Conservation (phyloP, 2,329 filamentous ascomycete species). For the Colletotrichum godetiae region DNA sequence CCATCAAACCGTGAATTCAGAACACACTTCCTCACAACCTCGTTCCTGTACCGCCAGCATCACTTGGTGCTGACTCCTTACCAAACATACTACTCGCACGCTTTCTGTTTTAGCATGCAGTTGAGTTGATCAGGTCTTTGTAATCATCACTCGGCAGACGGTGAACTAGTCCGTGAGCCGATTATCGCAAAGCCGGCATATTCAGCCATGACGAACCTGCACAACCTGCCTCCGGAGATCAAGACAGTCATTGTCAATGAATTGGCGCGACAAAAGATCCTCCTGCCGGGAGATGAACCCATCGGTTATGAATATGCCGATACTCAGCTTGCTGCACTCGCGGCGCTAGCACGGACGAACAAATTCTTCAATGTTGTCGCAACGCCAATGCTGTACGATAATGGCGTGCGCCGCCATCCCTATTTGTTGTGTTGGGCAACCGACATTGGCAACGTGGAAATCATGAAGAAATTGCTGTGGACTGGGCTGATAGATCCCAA, state of each 20-base stretch:
- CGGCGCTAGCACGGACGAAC: not conserved
- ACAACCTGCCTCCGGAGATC: constrained; percentile 5
- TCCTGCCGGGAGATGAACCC: not conserved
- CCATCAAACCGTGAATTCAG: no score
- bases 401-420: not conserved
- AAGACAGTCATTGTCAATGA: not conserved
- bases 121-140: no score
- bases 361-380: not conserved
- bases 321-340: not conserved
- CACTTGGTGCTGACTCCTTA: no score
- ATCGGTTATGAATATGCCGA: not conserved
- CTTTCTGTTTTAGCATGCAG: no score
- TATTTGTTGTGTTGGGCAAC: constrained; percentile 10
- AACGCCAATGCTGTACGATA: not conserved
- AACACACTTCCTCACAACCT: no score
- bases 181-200: not conserved
- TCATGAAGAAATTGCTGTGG: not conserved
- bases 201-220: not conserved
- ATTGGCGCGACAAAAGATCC: not conserved
- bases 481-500: not conserved
- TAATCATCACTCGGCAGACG: not conserved
- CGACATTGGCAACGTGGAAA: not conserved
- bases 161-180: not conserved
- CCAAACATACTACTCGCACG: no score
- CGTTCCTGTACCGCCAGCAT: no score